phyloP scores from a whole-genome alignment of 257 asterid species.

The Fraxinus americana region DNA sequence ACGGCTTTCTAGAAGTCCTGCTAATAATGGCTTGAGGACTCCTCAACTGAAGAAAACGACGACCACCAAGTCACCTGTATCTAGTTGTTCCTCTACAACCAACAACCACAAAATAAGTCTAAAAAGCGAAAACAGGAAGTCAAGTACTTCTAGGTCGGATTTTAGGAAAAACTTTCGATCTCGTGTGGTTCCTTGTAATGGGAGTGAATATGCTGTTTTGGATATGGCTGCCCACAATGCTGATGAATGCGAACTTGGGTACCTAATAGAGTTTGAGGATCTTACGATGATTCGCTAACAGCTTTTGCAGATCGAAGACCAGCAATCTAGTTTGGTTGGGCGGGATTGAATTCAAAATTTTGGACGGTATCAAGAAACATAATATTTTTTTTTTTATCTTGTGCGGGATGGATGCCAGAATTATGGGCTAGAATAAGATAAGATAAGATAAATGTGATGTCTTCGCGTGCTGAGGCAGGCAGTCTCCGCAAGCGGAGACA shows the following conservation, averaged over 20 bases:
- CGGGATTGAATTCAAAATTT: too few relatives aligned
- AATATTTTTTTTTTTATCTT: too few relatives aligned
- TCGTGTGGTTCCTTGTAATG: constrained; percentile 58
- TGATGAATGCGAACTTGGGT: constrained; percentile 24
- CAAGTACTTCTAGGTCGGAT: constrained; percentile 38
- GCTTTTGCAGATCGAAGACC: constrained; percentile 74
- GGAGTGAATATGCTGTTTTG: constrained; percentile 19
- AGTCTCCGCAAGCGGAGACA: too few relatives aligned
- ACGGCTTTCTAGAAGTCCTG: constrained; percentile 24
- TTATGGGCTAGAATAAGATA: too few relatives aligned
- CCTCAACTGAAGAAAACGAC: constrained; percentile 41
- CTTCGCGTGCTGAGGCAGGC: too few relatives aligned
- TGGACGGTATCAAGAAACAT: too few relatives aligned
- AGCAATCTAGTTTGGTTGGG: constrained; percentile 70
- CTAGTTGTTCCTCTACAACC: constrained; percentile 43
- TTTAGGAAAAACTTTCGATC: constrained; percentile 37
- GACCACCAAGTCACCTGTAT: constrained; percentile 35
- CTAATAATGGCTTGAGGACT: constrained; percentile 34
- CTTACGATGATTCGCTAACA: constrained; percentile 63
- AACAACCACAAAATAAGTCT: constrained; percentile 40
- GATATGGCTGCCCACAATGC: constrained; percentile 15
- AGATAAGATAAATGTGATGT: too few relatives aligned
- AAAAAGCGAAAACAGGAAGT: constrained; percentile 36
- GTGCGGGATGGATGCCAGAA: too few relatives aligned
- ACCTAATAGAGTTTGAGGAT: constrained; percentile 58